Evolutionary conservation across 106 monocot species (phyloP).

Genomic region (Cymbidium sinense): DNA sequence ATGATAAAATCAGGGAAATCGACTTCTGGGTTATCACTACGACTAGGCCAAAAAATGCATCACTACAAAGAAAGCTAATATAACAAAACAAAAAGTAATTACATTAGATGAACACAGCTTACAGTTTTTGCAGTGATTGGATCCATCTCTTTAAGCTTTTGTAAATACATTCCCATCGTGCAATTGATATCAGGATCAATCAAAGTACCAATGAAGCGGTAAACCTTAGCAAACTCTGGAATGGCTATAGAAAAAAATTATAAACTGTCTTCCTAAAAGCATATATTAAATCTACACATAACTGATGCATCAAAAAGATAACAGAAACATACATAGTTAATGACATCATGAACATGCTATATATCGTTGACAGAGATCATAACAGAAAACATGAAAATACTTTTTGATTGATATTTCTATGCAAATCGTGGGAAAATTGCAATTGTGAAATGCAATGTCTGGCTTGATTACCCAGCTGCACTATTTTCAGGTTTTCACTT

Average conservation of each 20-base stretch:
- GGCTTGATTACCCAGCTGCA: no score
- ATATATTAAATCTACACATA: neutral
- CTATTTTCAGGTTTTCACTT: neutral
- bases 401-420: neutral
- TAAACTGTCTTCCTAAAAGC: neutral
- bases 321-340: neutral
- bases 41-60: neutral
- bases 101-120: slow-evolving; percentile 11
- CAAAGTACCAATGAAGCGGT: slow-evolving; percentile 50
- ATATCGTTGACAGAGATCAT: neutral
- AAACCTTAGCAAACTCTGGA: slow-evolving; percentile 56
- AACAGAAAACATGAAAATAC: neutral
- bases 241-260: slow-evolving; percentile 13
- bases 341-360: slow-evolving; percentile 2
- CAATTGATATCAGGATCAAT: slow-evolving; percentile 49
- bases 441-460: no score
- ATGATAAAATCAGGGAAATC: neutral
- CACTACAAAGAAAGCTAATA: neutral
- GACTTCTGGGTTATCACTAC: neutral
- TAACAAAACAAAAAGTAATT: neutral
- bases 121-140: slow-evolving; percentile 49
- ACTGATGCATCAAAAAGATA: neutral
- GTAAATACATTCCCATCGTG: slow-evolving; percentile 29
- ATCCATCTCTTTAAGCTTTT: slow-evolving; percentile 64
- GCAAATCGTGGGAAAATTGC: no score